A percentile compares a stretch with the other conserved stretches of the same genome.
These are phyloP conservation scores for Lodderomyces jiufengensis DNA, from an alignment of 1,139 yeast genomes.

Conservation along the genomic window DNA sequence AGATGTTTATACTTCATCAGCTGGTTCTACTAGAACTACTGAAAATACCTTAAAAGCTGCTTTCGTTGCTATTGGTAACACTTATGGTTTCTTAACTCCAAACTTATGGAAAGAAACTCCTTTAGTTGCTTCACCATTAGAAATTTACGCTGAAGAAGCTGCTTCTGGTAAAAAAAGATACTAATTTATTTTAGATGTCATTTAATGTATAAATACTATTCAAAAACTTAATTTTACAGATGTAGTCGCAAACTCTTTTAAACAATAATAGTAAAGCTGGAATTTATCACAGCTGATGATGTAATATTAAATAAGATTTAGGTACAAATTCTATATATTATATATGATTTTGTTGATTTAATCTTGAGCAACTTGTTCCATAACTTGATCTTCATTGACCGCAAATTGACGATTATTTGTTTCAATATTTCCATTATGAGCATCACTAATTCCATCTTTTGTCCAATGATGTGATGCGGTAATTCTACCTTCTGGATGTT, in stretches of 20 bases:
- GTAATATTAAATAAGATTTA: too few relatives aligned
- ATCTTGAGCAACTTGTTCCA: conserved; percentile 63
- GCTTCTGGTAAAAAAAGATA: conserved; percentile 67
- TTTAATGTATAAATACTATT: too few relatives aligned
- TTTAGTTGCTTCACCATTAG: conserved; percentile 90
- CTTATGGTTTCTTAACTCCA: conserved; percentile 99
- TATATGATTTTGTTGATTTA: not conserved
- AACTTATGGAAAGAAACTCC: conserved; percentile 93
- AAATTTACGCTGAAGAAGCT: conserved; percentile 86
- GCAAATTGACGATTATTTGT: conserved; percentile 57
- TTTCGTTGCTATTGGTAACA: conserved; percentile 98
- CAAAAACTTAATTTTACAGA: too few relatives aligned
- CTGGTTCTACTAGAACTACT: conserved; percentile 99
- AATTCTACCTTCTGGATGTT: conserved; percentile 75
- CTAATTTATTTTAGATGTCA: conserved; percentile 25
- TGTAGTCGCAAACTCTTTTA: too few relatives aligned
- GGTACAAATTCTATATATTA: too few relatives aligned
- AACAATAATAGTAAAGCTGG: too few relatives aligned
- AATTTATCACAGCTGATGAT: too few relatives aligned
- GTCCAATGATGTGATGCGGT: conserved; percentile 44
- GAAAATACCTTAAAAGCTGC: conserved; percentile 99
- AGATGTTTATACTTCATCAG: conserved; percentile 98
- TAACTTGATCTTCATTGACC: conserved; percentile 69
- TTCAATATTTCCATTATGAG: not conserved
- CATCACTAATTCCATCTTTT: conserved; percentile 18